Conservation (phyloP, 768 basidiomycete species). For the Phylloporus arenicola region DNA sequence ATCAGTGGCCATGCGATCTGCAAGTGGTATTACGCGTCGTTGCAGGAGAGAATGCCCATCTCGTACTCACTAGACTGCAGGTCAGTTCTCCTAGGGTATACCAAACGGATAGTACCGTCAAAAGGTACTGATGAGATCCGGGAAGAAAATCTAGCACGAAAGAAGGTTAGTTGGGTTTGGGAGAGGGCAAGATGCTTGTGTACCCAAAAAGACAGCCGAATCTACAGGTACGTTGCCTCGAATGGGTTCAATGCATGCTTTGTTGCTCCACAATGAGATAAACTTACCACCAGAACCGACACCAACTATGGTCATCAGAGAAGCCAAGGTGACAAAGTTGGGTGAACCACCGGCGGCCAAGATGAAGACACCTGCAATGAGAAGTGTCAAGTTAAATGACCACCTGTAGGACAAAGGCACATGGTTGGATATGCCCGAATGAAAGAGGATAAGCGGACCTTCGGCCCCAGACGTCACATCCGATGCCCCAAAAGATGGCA, state of each 20-base stretch:
- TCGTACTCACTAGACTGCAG: conserved; percentile 37
- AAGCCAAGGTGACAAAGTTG: conserved; percentile 44
- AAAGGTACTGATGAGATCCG: conserved; percentile 50
- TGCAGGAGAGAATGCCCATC: neutral
- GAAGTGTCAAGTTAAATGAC: conserved; percentile 52
- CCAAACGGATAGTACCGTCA: conserved; percentile 55
- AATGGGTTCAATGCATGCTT: neutral
- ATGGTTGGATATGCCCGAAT: neutral
- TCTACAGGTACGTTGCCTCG: conserved; percentile 52
- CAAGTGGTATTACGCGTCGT: neutral
- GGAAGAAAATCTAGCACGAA: conserved; percentile 43
- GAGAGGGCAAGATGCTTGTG: neutral
- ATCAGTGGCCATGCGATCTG: conserved; percentile 60
- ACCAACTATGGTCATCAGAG: conserved; percentile 41
- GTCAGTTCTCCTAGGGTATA: conserved; percentile 55
- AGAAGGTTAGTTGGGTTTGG: neutral
- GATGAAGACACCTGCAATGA: conserved; percentile 50
- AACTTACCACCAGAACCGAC: conserved; percentile 44
- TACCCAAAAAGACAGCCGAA: conserved; percentile 48
- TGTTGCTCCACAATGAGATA: neutral
- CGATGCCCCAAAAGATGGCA: conserved; percentile 44
- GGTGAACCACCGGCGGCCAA: conserved; percentile 44
- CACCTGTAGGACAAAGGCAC: conserved; percentile 25
- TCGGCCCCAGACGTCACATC: conserved; percentile 49
- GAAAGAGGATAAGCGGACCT: conserved; percentile 23